Evolutionary conservation across 148 eudicot genomes (phyloP).

Genomic region (Fagopyrum tataricum): DNA sequence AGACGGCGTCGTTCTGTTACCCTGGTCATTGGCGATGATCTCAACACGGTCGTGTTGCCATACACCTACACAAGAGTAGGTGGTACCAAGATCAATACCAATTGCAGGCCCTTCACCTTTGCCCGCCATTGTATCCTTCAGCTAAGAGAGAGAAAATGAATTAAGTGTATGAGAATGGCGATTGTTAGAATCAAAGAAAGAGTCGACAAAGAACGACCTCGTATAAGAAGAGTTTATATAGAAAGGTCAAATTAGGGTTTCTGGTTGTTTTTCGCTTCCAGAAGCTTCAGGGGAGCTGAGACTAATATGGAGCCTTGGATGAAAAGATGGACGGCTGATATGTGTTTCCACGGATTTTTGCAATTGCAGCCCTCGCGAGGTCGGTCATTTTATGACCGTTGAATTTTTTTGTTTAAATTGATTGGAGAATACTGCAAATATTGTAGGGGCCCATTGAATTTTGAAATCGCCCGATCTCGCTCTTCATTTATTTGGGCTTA

Average conservation of each 20-base stretch:
- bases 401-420: background rate
- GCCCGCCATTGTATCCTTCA: slow-evolving; percentile 11
- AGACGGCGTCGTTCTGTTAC: slow-evolving; percentile 15
- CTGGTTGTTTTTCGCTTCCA: background rate
- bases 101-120: slow-evolving; percentile 16
- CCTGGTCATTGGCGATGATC: slow-evolving; percentile 18
- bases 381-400: background rate
- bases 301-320: background rate
- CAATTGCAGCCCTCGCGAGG: background rate
- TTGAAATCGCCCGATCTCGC: background rate
- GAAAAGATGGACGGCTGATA: slow-evolving; percentile 5
- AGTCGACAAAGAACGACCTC: background rate
- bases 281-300: slow-evolving; percentile 3
- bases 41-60: slow-evolving; percentile 18
- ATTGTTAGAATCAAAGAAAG: background rate
- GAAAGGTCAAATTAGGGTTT: slow-evolving; percentile 4
- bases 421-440: background rate
- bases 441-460: background rate
- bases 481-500: background rate
- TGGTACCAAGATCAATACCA: slow-evolving; percentile 13
- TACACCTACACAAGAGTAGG: slow-evolving; percentile 14
- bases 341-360: background rate
- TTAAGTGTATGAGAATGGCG: background rate
- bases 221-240: background rate
- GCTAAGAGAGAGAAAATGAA: background rate